Conservation (phyloP, 2,329 filamentous ascomycete species). For the Penicillium sp. region DNA sequence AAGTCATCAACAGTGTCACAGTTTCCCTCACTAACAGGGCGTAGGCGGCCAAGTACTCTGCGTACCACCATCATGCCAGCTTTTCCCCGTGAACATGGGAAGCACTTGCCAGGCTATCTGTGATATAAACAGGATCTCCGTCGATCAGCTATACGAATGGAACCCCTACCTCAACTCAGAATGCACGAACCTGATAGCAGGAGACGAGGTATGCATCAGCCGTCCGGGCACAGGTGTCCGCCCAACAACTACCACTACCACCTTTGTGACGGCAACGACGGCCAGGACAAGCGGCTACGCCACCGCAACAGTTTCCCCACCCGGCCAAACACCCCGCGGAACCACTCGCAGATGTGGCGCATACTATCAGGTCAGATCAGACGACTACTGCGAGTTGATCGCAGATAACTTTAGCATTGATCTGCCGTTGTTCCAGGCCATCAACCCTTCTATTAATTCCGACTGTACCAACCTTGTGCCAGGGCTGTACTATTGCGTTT, state of each 20-base stretch:
- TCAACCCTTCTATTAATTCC: constrained; percentile 16
- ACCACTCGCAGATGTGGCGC: constrained; percentile 18
- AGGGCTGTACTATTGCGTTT: constrained; percentile 20
- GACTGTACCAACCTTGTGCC: constrained; percentile 19
- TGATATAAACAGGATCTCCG: background rate
- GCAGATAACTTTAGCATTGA: constrained; percentile 12
- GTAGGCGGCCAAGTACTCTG: constrained; percentile 13
- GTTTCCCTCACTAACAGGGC: background rate
- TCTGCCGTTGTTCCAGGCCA: constrained; percentile 14
- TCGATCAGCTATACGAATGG: constrained; percentile 12
- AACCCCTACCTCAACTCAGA: constrained; percentile 16
- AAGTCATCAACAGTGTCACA: background rate
- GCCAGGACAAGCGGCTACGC: constrained; percentile 9
- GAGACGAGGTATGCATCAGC: constrained; percentile 17
- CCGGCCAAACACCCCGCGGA: constrained; percentile 4
- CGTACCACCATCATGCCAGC: constrained; percentile 10
- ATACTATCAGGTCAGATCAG: constrained; percentile 13
- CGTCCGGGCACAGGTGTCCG: background rate
- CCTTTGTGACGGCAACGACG: background rate
- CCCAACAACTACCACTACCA: background rate
- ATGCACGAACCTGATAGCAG: constrained; percentile 18
- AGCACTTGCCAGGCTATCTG: constrained; percentile 9
- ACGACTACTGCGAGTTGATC: constrained; percentile 20
- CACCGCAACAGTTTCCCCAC: constrained; percentile 8
- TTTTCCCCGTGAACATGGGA: constrained; percentile 1